A percentile compares a stretch with the other conserved stretches of the same genome.
phyloP scores from a whole-genome alignment of 1,284 basidiomycete species.

The Ceratorhiza oryzae-sativae region DNA sequence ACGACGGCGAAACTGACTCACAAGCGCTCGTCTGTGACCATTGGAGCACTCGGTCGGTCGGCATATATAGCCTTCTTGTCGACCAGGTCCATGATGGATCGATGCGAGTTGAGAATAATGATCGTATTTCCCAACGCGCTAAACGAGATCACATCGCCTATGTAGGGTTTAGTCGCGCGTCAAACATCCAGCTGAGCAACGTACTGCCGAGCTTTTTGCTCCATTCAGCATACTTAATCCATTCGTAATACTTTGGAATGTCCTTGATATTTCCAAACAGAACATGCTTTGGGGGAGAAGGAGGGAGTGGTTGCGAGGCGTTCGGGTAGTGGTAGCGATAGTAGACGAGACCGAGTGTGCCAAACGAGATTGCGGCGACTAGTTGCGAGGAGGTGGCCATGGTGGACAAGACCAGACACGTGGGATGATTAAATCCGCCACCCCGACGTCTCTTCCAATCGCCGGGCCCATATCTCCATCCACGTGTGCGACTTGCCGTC shows the following conservation, averaged over 20 bases:
- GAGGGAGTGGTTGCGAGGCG: constrained; percentile 6
- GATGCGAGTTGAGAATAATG: constrained; percentile 57
- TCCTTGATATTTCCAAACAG: constrained; percentile 23
- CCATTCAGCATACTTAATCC: constrained; percentile 12
- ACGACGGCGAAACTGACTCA: not conserved
- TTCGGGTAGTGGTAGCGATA: not conserved
- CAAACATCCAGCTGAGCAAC: not conserved
- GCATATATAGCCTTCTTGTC: constrained; percentile 58
- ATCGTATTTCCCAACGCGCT: constrained; percentile 58
- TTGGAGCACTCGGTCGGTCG: constrained; percentile 49
- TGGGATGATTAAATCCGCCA: too few species aligned
- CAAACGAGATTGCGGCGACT: not conserved
- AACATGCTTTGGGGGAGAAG: constrained; percentile 6
- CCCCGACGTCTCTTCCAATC: too few species aligned
- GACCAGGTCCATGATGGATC: constrained; percentile 56
- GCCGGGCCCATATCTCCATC: too few species aligned
- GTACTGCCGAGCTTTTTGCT: constrained; percentile 9
- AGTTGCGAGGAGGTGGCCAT: not conserved
- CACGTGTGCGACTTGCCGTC: too few species aligned
- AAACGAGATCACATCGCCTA: constrained; percentile 58
- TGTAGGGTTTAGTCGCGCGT: not conserved
- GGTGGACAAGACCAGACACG: too few species aligned
- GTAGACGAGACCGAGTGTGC: not conserved
- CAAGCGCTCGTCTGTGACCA: constrained; percentile 18
- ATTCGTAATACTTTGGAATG: constrained; percentile 20